Evolutionary conservation across 2,329 filamentous ascomycete species (phyloP), one percentile per base, ranked within the genome.

Genomic region (Helminthosporium solani): DNA sequence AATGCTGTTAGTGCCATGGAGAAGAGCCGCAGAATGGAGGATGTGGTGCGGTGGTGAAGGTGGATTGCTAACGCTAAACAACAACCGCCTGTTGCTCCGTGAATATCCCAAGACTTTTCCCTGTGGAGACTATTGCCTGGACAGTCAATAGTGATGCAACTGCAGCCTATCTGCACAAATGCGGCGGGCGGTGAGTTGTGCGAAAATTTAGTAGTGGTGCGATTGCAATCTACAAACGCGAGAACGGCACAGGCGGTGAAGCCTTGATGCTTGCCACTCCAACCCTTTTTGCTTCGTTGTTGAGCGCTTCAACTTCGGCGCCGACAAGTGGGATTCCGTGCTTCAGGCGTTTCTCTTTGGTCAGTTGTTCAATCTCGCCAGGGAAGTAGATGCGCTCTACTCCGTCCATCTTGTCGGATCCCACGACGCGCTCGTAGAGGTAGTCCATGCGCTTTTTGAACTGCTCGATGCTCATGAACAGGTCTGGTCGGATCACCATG

Each of bases 401-500:
- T 0, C 75, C 80, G 14, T 64, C 69, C 72, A 77, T 77, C 60
- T 72, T 80, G 28, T 83, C 76, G 2, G 70, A 75, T 2, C 69
- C 73, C 15, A 78, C 70, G 2, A 82, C 79, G n/a, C 77, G 66
- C 51, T 75, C 68, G 55, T 82, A 81, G 19, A 83, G 63, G 64
- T 80, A 78, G 44, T 82, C 77, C 78, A 83, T 82, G 16, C 85
- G 73, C 41, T 77, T 75, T 23, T 81, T 80, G 61, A 90, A 90
- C 33, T 88, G 85, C 1, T 86, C 82, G 48, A 86, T 52, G 42
- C 75, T 76, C 78, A 90, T 82, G 51, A 90, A 90, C 16, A 90
- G 70, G 57, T 90, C 86, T 0, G 87, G 86, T 62, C 87, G 88
- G 54, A 90, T 80, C 0, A 3, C 61, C 19, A 65, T 72, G 1